phyloP scores from a whole-genome alignment of 1,284 basidiomycete genomes.

The Tilletiaria anomala region DNA sequence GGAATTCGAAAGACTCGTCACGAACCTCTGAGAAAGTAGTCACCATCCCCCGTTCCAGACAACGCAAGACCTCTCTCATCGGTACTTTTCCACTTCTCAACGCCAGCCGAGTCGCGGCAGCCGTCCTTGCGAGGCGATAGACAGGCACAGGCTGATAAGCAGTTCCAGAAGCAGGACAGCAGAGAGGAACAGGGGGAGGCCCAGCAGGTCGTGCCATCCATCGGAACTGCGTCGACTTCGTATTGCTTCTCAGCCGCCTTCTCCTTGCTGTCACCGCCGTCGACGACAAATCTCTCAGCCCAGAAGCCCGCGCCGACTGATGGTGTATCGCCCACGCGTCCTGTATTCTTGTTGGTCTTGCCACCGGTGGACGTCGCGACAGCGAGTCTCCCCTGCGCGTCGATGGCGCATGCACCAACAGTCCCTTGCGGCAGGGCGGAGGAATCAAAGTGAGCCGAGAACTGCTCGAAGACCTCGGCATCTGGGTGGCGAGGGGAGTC shows the following conservation, averaged over 20 bases:
- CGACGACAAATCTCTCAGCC: slow-evolving; percentile 56
- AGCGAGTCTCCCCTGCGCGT: slow-evolving; percentile 56
- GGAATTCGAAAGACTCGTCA: no score
- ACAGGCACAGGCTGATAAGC: slow-evolving; percentile 18
- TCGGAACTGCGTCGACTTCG: no score
- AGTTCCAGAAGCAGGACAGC: background rate
- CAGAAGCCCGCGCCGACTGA: slow-evolving; percentile 62
- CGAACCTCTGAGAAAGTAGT: slow-evolving; percentile 63
- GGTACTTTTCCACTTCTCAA: no score
- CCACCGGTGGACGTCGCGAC: slow-evolving; percentile 64
- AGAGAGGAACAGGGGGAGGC: no score
- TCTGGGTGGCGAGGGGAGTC: no score
- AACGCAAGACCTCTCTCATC: slow-evolving; percentile 51
- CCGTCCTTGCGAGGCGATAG: slow-evolving; percentile 42
- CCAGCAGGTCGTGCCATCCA: no score
- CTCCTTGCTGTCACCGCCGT: slow-evolving; percentile 22
- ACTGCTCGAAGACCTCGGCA: slow-evolving; percentile 6
- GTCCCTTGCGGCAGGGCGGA: slow-evolving; percentile 58
- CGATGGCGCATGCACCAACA: slow-evolving; percentile 66
- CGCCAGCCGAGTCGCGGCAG: slow-evolving; percentile 40
- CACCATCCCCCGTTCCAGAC: slow-evolving; percentile 68
- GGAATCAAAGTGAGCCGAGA: slow-evolving; percentile 44
- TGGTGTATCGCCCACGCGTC: slow-evolving; percentile 66
- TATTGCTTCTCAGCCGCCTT: background rate
- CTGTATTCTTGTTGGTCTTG: slow-evolving; percentile 63